Base-by-base conservation (phyloP, 768 basidiomycete genomes). In the Suillus sp. region DNA sequence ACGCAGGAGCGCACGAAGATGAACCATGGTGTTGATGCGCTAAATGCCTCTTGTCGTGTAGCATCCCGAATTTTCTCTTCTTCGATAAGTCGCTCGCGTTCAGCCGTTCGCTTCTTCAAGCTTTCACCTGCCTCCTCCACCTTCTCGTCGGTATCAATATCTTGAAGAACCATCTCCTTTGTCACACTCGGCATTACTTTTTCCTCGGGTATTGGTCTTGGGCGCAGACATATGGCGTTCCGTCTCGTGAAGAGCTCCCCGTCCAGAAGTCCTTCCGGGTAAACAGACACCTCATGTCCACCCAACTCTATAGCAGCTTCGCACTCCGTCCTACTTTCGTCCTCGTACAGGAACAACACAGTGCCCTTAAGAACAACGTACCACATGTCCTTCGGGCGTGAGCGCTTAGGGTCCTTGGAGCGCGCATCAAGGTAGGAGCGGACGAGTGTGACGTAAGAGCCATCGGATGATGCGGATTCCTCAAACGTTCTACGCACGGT, bases 331-430 rank as follows among this genome's bases (percentile, higher is more conserved):
- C 93, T 92, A 18, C 80, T 83, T 77, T 97, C 95, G 75, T 96
- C 92, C 75, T 96, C 95, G 77, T 97, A 98, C 25, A 99, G 79
- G 76, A 94, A 98, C 35, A 99, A 78, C 43, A 96, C 88, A 70
- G 87, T 90, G 50, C 91, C 93, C 81, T 98, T 98, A 73, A 99
- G 83, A 8, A 90, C 93, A 60, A 90, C 92, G 73, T 89, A 97
- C 88, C 92, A 97, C 84, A 85, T 89, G 73, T 97, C 96, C 77
- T 93, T 94, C 18, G 95, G 93, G 57, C 91, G 83, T 16, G 90
- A 87, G 47, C 85, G 82, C 71, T 90, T 91, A 9, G 93, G 91
- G 75, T 95, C 92, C 72, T 92, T 91, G 58, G 92, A 92, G 62
- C 91, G 83, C 20, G 92, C 80, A 69, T 93, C 92, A 64, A 94